Percentiles rank a stretch among this genome's conserved stretches.
Evolutionary conservation across 1,284 basidiomycete species (phyloP).

Genomic region (Sporisorium graminicola): DNA sequence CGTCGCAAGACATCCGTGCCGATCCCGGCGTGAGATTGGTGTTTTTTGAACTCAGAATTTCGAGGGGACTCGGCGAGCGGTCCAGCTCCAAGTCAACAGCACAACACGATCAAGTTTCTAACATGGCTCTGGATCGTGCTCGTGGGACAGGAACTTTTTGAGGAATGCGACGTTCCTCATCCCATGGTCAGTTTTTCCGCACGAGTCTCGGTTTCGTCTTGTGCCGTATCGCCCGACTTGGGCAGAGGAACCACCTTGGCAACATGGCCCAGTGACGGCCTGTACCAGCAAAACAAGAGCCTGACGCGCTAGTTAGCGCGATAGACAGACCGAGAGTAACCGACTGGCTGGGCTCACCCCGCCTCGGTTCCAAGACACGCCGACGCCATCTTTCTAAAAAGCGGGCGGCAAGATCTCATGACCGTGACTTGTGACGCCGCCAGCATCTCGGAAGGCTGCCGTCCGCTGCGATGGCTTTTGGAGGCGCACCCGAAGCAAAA

Average conservation of each 20-base stretch:
- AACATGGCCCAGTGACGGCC: neutral
- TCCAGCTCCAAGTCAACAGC: neutral
- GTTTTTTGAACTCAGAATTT: neutral
- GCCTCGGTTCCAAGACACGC: neutral
- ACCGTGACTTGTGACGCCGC: neutral
- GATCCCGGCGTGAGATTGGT: neutral
- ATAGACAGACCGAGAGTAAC: neutral
- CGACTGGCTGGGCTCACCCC: neutral
- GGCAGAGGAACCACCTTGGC: neutral
- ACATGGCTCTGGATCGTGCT: neutral
- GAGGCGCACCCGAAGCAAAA: neutral
- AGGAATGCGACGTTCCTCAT: slow-evolving; percentile 27
- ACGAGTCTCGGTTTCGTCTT: neutral
- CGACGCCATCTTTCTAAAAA: neutral
- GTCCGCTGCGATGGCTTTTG: neutral
- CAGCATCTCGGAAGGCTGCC: slow-evolving; percentile 1
- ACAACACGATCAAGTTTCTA: too few relatives aligned
- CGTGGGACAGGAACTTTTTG: neutral
- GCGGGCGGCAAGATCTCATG: neutral
- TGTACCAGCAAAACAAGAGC: neutral
- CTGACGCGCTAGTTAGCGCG: neutral
- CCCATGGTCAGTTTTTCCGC: slow-evolving; percentile 3
- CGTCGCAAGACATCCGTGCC: neutral
- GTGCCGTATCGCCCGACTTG: neutral
- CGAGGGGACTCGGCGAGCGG: neutral